Base-by-base conservation (phyloP, 352 stramenopile genomes). In the Globisporangium recalcitrans region DNA sequence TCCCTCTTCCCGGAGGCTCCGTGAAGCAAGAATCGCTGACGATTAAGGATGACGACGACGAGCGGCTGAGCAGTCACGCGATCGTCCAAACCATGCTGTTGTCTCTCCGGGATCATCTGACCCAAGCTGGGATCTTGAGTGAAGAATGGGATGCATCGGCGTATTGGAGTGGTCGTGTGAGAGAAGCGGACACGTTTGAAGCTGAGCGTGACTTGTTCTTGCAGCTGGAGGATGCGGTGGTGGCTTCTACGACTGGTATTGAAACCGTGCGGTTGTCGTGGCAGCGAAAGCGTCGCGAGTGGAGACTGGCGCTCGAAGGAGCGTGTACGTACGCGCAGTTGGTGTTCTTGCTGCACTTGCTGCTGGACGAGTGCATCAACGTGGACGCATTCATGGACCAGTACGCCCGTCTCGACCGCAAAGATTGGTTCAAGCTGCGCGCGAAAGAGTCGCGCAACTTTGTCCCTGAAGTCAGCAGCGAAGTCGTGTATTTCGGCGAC, bases 351-450 rank as follows among this genome's bases (percentile, higher is more conserved):
- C 64, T 93, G 34, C 75, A 90, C 59, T 67, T 88, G 34, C 74
- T 91, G 29, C 66, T 93, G 13, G 79, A 87, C 49, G 80, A 93
- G 65, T 89, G 87, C 52, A 77, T 93, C 55, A 82, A 91, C 53
- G 73, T 90, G 21, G 82, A 92, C 60, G 80, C 81, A 19, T 92
- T 92, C 55, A 79, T 90, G 73, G 85, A 94, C 66, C 67, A 90
- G 16, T 81, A 86, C 31, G 74, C 84, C 5, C 71, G 75, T 19
- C 69, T 94, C 13, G 78, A 92, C 58, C 70, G 82, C 22, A 87
- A 82, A 14, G 82, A 94, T 34, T 94, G 82, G 80, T 58, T 94
- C 34, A 88, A 92, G 63, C 64, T 94, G 31, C 81, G 82, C 22
- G 62, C 72, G 4, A 92, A 94, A 48, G 81, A 91, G 36, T 72